Evolutionary conservation across 257 asterid genomes (phyloP).

Genomic region (Schizonepeta tenuifolia): DNA sequence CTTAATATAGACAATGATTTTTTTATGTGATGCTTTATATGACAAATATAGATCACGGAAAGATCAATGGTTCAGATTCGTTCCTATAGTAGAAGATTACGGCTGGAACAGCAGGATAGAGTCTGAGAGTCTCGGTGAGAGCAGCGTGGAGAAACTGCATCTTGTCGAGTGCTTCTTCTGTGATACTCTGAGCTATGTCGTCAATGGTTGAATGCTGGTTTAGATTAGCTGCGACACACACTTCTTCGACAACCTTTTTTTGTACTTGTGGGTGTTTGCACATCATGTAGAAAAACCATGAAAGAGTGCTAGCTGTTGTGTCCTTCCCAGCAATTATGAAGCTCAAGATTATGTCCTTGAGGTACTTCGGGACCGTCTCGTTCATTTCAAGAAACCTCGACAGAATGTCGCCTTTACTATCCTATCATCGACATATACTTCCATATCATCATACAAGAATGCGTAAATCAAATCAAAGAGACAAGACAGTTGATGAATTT

Average conservation of each 20-base stretch:
- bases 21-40: too few species aligned
- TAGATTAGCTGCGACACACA: conserved; percentile 41
- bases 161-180: conserved; percentile 59
- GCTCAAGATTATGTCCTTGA: conserved; percentile 68
- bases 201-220: conserved; percentile 33
- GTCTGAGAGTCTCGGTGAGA: conserved; percentile 63
- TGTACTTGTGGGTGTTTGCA: conserved; percentile 66
- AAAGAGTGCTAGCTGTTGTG: conserved; percentile 66
- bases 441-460: neutral
- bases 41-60: too few species aligned
- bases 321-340: conserved; percentile 82
- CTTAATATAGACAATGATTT: too few species aligned
- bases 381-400: conserved; percentile 61
- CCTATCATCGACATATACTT: conserved; percentile 32
- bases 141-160: conserved; percentile 77
- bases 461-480: neutral
- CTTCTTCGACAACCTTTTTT: conserved; percentile 51
- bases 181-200: conserved; percentile 47
- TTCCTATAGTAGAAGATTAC: conserved; percentile 31
- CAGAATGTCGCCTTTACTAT: conserved; percentile 55
- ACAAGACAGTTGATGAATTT: neutral
- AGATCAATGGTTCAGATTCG: too few species aligned
- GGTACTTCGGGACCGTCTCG: conserved; percentile 65
- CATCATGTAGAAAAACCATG: conserved; percentile 77
- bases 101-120: conserved; percentile 67